A percentile compares a stretch with the other conserved stretches of the same genome.
Evolutionary conservation across 176 grass and related monocot species (phyloP).

Genomic region (Bothriochloa decipiens): DNA sequence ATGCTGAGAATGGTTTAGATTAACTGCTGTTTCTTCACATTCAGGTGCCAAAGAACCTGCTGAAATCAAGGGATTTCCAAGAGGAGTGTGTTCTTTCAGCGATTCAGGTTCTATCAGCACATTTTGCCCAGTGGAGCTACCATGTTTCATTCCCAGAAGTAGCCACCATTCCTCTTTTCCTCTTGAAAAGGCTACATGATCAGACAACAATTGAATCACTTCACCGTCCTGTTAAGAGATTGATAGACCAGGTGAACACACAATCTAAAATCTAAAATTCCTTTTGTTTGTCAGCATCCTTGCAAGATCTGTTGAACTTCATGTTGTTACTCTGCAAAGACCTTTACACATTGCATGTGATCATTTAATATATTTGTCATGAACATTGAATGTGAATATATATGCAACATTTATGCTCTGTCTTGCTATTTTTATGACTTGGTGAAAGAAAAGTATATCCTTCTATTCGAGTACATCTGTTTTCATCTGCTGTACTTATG

Average conservation of each 20-base stretch:
- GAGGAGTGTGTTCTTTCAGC: constrained; percentile 72
- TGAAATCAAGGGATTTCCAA: constrained; percentile 75
- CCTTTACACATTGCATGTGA: background rate
- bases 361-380: background rate
- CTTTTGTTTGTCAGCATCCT: constrained; percentile 12
- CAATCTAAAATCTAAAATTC: constrained; percentile 22
- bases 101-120: constrained; percentile 65
- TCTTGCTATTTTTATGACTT: background rate
- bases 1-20: constrained; percentile 12
- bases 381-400: constrained; percentile 5
- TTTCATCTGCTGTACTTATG: constrained; percentile 11
- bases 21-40: constrained; percentile 27
- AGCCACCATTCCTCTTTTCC: constrained; percentile 72
- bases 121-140: constrained; percentile 92
- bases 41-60: constrained; percentile 70
- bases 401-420: background rate
- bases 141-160: constrained; percentile 96
- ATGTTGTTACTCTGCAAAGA: background rate
- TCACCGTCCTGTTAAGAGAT: constrained; percentile 61
- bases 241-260: constrained; percentile 82
- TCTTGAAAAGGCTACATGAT: constrained; percentile 80
- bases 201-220: constrained; percentile 60
- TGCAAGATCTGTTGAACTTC: constrained; percentile 1
- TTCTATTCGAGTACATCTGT: background rate
- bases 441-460: background rate